Conservation (phyloP, 1,284 basidiomycete genomes). For the Microbotryomycetes sp. region DNA sequence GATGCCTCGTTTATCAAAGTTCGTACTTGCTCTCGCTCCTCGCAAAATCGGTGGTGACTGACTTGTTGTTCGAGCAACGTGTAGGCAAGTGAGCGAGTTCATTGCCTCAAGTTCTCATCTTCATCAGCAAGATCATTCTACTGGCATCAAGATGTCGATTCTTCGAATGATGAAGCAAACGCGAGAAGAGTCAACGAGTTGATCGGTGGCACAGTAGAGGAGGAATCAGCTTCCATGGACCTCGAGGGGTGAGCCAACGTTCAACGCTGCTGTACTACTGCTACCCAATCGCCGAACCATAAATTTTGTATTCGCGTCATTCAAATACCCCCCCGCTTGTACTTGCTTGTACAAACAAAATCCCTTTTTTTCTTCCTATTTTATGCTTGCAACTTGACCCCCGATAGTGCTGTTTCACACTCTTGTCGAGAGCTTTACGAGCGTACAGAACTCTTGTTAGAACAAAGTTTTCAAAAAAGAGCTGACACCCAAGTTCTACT, state of each 20-base stretch:
- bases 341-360: too few species aligned
- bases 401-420: background rate
- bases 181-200: conserved; percentile 35
- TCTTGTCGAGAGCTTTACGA: too few species aligned
- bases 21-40: too few species aligned
- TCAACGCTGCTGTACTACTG: too few species aligned
- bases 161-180: conserved; percentile 17
- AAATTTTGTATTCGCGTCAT: too few species aligned
- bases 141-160: conserved; percentile 38
- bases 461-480: too few species aligned
- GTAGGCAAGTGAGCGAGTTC: conserved; percentile 30
- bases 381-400: background rate
- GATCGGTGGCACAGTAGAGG: conserved; percentile 30
- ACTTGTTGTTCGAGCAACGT: conserved; percentile 21
- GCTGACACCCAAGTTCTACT: background rate
- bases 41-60: too few species aligned
- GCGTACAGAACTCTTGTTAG: too few species aligned
- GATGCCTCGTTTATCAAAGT: conserved; percentile 21
- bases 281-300: too few species aligned
- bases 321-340: too few species aligned
- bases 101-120: conserved; percentile 39
- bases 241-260: conserved; percentile 30
- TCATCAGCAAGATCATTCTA: conserved; percentile 37
- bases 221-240: conserved; percentile 23
- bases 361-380: background rate